Conservation (phyloP, 129 eudicot species). For the Glebionis coronaria region DNA sequence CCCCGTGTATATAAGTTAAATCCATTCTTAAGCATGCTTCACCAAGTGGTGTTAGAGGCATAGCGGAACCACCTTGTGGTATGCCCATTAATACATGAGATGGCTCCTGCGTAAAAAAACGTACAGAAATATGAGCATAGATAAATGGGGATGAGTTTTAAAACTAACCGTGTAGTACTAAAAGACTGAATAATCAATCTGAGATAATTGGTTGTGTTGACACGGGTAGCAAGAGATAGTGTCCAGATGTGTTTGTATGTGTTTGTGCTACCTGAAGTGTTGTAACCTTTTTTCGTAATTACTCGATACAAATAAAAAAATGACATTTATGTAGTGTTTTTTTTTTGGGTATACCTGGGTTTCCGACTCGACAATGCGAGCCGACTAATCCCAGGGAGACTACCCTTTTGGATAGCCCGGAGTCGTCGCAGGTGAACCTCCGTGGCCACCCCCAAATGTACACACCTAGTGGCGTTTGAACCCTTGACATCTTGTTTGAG, state of each 20-base stretch:
- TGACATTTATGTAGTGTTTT: neutral
- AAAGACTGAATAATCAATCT: neutral
- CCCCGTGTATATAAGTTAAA: slow-evolving; percentile 81
- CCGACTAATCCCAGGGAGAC: no score
- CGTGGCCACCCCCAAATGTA: no score
- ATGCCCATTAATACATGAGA: slow-evolving; percentile 87
- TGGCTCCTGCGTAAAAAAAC: slow-evolving; percentile 49
- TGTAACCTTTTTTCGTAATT: neutral
- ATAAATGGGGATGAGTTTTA: neutral
- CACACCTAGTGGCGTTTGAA: no score
- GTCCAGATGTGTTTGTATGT: neutral
- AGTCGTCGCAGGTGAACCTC: no score
- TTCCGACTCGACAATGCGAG: no score
- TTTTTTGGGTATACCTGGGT: no score
- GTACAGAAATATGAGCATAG: neutral
- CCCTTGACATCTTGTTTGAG: no score
- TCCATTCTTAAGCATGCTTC: slow-evolving; percentile 92
- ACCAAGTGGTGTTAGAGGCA: slow-evolving; percentile 77
- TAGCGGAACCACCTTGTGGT: slow-evolving; percentile 50
- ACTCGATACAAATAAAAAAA: neutral
- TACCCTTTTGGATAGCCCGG: no score
- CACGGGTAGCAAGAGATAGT: neutral
- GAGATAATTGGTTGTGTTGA: neutral
- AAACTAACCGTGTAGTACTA: neutral
- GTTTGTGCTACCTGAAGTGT: neutral